A percentile compares a stretch with the other conserved stretches of the same genome.
These are phyloP conservation scores for Picea glauca DNA, from an alignment of 75 land plant genomes.

Conservation along the genomic window DNA sequence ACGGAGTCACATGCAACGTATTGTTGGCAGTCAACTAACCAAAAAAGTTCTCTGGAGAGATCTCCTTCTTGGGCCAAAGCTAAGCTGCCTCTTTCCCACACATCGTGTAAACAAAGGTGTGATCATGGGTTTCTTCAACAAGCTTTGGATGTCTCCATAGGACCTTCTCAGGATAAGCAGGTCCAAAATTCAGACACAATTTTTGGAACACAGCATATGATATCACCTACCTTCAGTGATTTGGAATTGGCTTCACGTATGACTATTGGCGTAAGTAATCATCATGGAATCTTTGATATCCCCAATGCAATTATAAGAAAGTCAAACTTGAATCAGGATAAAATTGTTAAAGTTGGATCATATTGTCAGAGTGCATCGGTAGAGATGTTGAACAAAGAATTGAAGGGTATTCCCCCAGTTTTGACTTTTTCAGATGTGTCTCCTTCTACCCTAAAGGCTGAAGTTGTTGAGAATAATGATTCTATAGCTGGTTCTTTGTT, in stretches of 20 bases:
- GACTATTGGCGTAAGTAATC: neutral
- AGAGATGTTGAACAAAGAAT: neutral
- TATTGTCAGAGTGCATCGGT: neutral
- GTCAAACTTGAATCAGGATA: neutral
- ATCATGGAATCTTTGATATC: neutral
- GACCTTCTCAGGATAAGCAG: constrained; percentile 2
- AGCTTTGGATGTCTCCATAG: neutral
- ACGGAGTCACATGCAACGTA: neutral
- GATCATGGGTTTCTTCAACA: neutral
- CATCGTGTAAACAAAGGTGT: neutral
- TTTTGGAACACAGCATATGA: neutral
- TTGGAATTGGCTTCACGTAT: neutral
- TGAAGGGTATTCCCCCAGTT: neutral
- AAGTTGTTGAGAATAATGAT: neutral
- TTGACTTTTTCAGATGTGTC: constrained; percentile 5
- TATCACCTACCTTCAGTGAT: neutral
- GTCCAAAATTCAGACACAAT: neutral
- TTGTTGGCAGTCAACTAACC: neutral
- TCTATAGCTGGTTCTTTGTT: neutral
- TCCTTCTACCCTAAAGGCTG: neutral
- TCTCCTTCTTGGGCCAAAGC: neutral
- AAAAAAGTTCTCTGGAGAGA: neutral
- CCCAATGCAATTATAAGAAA: neutral
- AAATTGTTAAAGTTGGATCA: neutral
- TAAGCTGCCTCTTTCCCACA: neutral